Base-by-base conservation (phyloP, 2,329 filamentous ascomycete species). In the Diaporthe vexans region DNA sequence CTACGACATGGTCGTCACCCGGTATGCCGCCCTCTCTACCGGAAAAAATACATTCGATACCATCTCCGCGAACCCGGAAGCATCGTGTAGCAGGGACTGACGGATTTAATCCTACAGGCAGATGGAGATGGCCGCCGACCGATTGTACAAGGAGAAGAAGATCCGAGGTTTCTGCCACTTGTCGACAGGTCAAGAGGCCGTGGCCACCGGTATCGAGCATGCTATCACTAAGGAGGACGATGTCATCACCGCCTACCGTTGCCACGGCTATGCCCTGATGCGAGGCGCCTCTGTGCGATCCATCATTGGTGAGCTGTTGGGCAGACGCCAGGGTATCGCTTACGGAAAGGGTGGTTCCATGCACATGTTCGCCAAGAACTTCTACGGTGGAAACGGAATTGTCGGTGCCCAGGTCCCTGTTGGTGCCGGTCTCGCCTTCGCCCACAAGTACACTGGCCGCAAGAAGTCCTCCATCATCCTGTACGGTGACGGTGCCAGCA, bases 81-180 rank as follows among this genome's bases (percentile, higher is more conserved):
- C 37, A 29, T n/a, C 15, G 29, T n/a, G 8, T 21, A 35, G n/a
- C 26, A 43, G 57, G 70, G 24, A 54, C 59, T 79, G 67, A 77
- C 74, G 35, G n/a, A 57, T 26, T 48, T 46, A 35, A 52, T 40
- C 15, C 51, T 56, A 56, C 80, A 98, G 95, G 88, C 97, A 97
- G 85, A 98, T 99, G 97, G 97, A 99, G 88, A 98, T 99, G 96
- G 95, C 96, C 79, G 95, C 97, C 88, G 97, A 99, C 85, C 92
- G 96, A 84, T 90, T 99, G 82, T 99, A 99, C 94, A 99, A 99
- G 90, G 97, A 98, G 90, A 99, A 99, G 93, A 98, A 99, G 91
- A 98, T 99, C 81, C 94, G 97, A 81, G 97, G 97, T 88, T 99
- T 99, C 94, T 99, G 97, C 89, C 97, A 99, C 88, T 88, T 99